Evolutionary conservation across 768 basidiomycete species (phyloP), one percentile per base, ranked within the genome.

Genomic region (Suillus spraguei): DNA sequence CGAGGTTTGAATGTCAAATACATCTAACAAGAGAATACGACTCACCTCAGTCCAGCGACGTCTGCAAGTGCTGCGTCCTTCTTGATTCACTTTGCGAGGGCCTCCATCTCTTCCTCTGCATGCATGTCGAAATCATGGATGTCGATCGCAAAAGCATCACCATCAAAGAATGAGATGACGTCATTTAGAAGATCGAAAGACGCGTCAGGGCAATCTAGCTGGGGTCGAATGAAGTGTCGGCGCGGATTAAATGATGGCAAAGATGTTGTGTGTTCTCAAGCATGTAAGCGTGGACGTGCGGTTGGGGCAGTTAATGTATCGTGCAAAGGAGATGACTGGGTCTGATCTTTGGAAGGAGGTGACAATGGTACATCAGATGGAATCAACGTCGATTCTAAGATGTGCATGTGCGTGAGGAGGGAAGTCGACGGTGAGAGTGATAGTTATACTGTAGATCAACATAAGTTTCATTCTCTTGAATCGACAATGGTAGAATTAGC

Each of bases 171-270:
- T 16, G 76, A 76, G 28, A 77, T 72, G 60, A 70, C 71, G 65
- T 77, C 76, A 64, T 77, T 77, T 38, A 77, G 60, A 42, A 76
- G 64, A 60, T 77, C 74, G 33, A 77, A 77, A 13, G 75, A 76
- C 67, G 74, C 71, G 16, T 77, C 76, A 4, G 68, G 67, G 14
- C 71, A 74, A 59, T 76, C 71, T 60, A 77, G 65, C 42, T 76
- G 76, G 54, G 65, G 60, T 71, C 71, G 65, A 77, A 76, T 1
- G 76, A 76, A 35, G 76, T 70, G 24, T 77, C 76, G 70, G 22
- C 70, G 71, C 1, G 70, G 68, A 61, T 74, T 70, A 42, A 49
- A 59, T 9, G 59, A 14, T 44, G 49, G 36, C 9, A 54, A 55
- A 28, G 63, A 52, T 9, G 55, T 53, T n/a, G 65, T 61, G 38